Evolutionary conservation across 2,329 filamentous ascomycete species (phyloP).

Genomic region (Arachnopeziza araneosa): DNA sequence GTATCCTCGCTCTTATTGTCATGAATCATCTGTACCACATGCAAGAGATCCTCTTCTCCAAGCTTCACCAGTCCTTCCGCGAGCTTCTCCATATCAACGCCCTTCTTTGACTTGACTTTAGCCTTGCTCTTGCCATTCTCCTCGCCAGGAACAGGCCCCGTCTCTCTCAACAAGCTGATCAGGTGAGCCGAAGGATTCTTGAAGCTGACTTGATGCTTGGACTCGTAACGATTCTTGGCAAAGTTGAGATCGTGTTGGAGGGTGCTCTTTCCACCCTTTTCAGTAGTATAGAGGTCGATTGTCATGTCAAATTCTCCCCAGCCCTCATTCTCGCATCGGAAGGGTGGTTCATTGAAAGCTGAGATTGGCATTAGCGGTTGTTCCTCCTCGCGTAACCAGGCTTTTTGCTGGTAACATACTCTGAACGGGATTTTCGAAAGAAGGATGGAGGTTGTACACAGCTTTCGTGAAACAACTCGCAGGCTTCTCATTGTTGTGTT

Average conservation of each 20-base stretch:
- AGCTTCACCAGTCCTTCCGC: slow-evolving; percentile 87
- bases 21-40: slow-evolving; percentile 96
- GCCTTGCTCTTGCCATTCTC: slow-evolving; percentile 63
- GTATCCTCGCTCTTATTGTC: slow-evolving; percentile 93
- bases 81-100: slow-evolving; percentile 91
- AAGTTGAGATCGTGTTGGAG: slow-evolving; percentile 93
- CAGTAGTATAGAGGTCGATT: slow-evolving; percentile 74
- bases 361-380: slow-evolving; percentile 4
- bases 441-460: slow-evolving; percentile 88
- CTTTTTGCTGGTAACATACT: slow-evolving; percentile 51
- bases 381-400: background rate
- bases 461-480: slow-evolving; percentile 89
- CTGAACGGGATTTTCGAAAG: slow-evolving; percentile 81
- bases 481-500: slow-evolving; percentile 76
- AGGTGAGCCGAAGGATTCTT: slow-evolving; percentile 90
- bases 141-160: slow-evolving; percentile 76
- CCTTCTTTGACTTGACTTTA: slow-evolving; percentile 65
- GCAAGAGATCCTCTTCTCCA: slow-evolving; percentile 84
- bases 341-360: slow-evolving; percentile 82
- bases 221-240: slow-evolving; percentile 72
- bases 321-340: slow-evolving; percentile 85
- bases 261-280: slow-evolving; percentile 77
- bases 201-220: slow-evolving; percentile 75
- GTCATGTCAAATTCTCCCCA: slow-evolving; percentile 98
- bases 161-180: slow-evolving; percentile 71